These are phyloP conservation scores for Talaromyces stipitatus DNA, from an alignment of 495 filamentous ascomycete genomes.

Conservation along the genomic window DNA sequence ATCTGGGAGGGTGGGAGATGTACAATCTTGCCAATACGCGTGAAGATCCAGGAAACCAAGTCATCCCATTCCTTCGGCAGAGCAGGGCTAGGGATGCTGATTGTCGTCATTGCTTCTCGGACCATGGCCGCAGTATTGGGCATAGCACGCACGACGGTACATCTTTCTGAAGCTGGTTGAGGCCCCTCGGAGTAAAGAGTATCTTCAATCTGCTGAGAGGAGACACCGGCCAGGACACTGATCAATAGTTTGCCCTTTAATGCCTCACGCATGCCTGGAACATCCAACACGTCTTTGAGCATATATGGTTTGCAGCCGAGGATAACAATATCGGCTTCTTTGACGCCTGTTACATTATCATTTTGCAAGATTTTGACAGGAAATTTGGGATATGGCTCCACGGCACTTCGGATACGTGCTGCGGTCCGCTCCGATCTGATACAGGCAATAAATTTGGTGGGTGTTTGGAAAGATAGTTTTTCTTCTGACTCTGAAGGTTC, in stretches of 20 bases:
- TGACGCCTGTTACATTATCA: constrained; percentile 52
- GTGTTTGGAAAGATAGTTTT: constrained; percentile 45
- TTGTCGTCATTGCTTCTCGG: constrained; percentile 74
- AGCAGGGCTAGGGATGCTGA: constrained; percentile 52
- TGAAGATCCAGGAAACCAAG: constrained; percentile 55
- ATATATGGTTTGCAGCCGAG: constrained; percentile 76
- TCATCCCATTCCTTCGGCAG: constrained; percentile 32
- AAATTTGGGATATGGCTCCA: constrained; percentile 36
- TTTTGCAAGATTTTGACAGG: constrained; percentile 28
- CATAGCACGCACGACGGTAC: constrained; percentile 63
- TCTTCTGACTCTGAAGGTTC: constrained; percentile 17
- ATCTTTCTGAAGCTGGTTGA: constrained; percentile 21
- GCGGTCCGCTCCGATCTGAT: constrained; percentile 57
- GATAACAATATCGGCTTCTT: constrained; percentile 57
- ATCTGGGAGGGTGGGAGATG: constrained; percentile 25
- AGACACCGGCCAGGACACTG: constrained; percentile 69
- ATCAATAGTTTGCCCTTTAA: constrained; percentile 68
- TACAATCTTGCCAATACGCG: constrained; percentile 25
- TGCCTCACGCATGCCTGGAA: constrained; percentile 57
- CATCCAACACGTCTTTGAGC: constrained; percentile 54
- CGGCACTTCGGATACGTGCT: constrained; percentile 51
- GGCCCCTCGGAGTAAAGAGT: constrained; percentile 37
- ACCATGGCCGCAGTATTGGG: constrained; percentile 68
- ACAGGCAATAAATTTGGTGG: constrained; percentile 68
- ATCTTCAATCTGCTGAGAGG: constrained; percentile 50